Evolutionary conservation across 1,139 yeast genomes (phyloP).

Genomic region (Spencermartinsiella ligniputridi): DNA sequence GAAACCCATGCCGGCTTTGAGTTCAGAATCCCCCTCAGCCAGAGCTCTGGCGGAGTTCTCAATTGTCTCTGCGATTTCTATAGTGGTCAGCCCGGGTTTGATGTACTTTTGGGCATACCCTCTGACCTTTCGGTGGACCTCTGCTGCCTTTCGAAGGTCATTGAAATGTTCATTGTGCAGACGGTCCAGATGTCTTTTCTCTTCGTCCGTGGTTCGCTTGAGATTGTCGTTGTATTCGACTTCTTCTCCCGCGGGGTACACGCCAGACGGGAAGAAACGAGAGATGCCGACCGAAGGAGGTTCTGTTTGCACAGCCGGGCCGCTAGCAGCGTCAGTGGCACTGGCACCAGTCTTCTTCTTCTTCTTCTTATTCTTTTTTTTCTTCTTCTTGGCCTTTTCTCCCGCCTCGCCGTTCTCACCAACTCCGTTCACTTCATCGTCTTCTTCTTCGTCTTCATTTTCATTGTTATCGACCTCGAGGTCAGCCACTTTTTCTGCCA

Average conservation of each 20-base stretch:
- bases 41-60: conserved; percentile 80
- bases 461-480: conserved; percentile 16
- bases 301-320: conserved; percentile 35
- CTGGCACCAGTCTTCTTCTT: conserved; percentile 32
- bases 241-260: conserved; percentile 78
- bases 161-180: conserved; percentile 65
- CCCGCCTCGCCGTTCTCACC: conserved; percentile 18
- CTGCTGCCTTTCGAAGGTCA: conserved; percentile 93
- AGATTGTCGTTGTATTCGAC: conserved; percentile 59
- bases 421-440: conserved; percentile 20
- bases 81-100: conserved; percentile 90
- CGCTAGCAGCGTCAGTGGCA: conserved; percentile 1
- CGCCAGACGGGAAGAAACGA: conserved; percentile 62
- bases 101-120: conserved; percentile 68
- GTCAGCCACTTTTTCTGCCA: conserved; percentile 15
- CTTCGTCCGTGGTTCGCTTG: conserved; percentile 80
- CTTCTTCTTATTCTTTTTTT: conserved; percentile 46
- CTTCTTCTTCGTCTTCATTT: conserved; percentile 15
- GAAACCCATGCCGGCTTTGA: conserved; percentile 85
- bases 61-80: conserved; percentile 82
- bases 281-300: conserved; percentile 56
- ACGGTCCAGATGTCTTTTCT: conserved; percentile 72
- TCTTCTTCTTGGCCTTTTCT: conserved; percentile 21
- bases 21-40: conserved; percentile 57
- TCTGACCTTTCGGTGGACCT: conserved; percentile 88